Conservation (phyloP, 345 rosid genomes). For the Moricandia arvensis region DNA sequence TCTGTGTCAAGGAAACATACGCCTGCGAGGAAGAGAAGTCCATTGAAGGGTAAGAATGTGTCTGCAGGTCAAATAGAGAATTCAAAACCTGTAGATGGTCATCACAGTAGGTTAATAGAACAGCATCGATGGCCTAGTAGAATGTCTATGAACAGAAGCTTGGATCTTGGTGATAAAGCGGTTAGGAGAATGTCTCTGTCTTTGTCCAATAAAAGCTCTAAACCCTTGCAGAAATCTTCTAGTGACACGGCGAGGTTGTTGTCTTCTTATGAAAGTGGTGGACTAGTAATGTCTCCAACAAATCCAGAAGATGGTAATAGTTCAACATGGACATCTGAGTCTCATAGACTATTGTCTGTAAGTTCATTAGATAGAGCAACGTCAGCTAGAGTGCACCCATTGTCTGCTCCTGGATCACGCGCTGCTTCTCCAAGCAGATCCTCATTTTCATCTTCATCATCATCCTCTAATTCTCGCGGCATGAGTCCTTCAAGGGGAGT, state of each 20-base stretch:
- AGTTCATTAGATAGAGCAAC: slow-evolving; percentile 48
- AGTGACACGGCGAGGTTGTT: slow-evolving; percentile 52
- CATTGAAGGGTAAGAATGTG: slow-evolving; percentile 65
- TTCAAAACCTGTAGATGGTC: slow-evolving; percentile 67
- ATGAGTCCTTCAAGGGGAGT: slow-evolving; percentile 65
- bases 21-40: slow-evolving; percentile 80
- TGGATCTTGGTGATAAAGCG: slow-evolving; percentile 55
- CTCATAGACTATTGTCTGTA: slow-evolving; percentile 42
- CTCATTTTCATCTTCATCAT: slow-evolving; percentile 42
- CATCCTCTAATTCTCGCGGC: slow-evolving; percentile 47
- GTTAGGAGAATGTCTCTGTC: slow-evolving; percentile 44
- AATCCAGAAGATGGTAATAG: slow-evolving; percentile 41
- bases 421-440: slow-evolving; percentile 71
- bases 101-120: slow-evolving; percentile 61
- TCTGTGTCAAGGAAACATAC: too few species aligned
- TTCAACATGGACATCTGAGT: slow-evolving; percentile 32
- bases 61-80: slow-evolving; percentile 71
- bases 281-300: slow-evolving; percentile 37
- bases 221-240: slow-evolving; percentile 52
- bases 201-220: slow-evolving; percentile 29
- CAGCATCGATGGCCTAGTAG: slow-evolving; percentile 89
- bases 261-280: slow-evolving; percentile 41
- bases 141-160: slow-evolving; percentile 49
- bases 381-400: slow-evolving; percentile 49
- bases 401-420: slow-evolving; percentile 47